These are phyloP conservation scores for Paramarasmius palmivorus DNA, from an alignment of 1,284 basidiomycete genomes.

Conservation along the genomic window DNA sequence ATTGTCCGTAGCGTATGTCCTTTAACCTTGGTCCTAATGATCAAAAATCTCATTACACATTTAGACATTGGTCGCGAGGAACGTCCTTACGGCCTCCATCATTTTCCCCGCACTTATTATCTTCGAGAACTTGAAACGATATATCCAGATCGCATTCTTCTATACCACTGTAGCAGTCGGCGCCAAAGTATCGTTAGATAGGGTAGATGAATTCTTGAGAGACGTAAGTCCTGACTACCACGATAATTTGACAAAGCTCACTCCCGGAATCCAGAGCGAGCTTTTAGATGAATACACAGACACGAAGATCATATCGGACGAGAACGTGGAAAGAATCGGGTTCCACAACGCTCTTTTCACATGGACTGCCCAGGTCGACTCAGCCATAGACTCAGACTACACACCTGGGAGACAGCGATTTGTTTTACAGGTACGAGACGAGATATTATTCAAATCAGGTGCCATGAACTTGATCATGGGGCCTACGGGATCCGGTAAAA, in stretches of 20 bases:
- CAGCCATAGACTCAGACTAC: background rate
- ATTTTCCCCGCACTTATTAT: constrained; percentile 17
- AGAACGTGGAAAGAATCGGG: constrained; percentile 33
- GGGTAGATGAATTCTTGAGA: constrained; percentile 47
- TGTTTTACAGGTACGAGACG: constrained; percentile 45
- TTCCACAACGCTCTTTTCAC: constrained; percentile 43
- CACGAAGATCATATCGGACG: constrained; percentile 22
- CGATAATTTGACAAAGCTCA: background rate
- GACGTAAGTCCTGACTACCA: constrained; percentile 21
- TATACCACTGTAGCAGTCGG: constrained; percentile 12
- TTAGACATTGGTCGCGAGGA: background rate
- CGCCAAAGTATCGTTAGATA: constrained; percentile 49
- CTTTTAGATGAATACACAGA: constrained; percentile 49
- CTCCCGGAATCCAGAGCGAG: constrained; percentile 39
- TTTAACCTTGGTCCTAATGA: too few species aligned
- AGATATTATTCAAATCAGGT: constrained; percentile 57
- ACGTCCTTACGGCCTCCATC: constrained; percentile 3
- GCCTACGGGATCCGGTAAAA: constrained; percentile 51
- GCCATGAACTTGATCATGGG: constrained; percentile 67
- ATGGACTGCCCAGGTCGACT: constrained; percentile 37
- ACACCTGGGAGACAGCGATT: constrained; percentile 39
- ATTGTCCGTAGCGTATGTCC: too few species aligned
- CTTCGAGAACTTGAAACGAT: constrained; percentile 20
- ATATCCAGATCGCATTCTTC: constrained; percentile 11
- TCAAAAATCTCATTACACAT: background rate